A percentile compares a stretch with the other conserved stretches of the same genome.
These are phyloP conservation scores for Tylopilus rubrobrunneus DNA, from an alignment of 768 basidiomycete genomes.

Conservation along the genomic window DNA sequence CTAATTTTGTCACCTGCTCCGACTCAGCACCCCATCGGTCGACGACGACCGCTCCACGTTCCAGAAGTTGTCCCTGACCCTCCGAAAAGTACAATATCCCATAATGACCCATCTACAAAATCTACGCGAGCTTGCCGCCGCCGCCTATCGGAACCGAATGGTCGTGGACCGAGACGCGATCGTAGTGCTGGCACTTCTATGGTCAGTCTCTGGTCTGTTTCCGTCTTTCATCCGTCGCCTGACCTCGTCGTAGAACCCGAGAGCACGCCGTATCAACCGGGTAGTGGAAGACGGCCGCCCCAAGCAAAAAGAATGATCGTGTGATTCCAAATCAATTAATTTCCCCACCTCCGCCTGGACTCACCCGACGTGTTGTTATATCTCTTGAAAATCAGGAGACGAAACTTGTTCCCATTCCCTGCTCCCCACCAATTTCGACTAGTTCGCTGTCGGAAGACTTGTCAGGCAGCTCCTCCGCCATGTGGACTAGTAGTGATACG, in stretches of 20 bases:
- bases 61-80: slow-evolving; percentile 2
- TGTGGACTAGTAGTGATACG: slow-evolving; percentile 13
- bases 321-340: neutral
- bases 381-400: neutral
- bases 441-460: slow-evolving; percentile 19
- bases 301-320: slow-evolving; percentile 6
- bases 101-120: neutral
- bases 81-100: neutral
- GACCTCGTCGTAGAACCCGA: slow-evolving; percentile 4
- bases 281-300: neutral
- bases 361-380: slow-evolving; percentile 6
- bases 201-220: slow-evolving; percentile 2
- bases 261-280: neutral
- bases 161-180: neutral
- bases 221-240: neutral
- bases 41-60: neutral
- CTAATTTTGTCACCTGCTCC: slow-evolving; percentile 6
- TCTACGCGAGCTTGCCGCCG: slow-evolving; percentile 1
- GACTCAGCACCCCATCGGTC: neutral
- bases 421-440: slow-evolving; percentile 8
- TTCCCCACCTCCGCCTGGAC: slow-evolving; percentile 7
- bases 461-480: slow-evolving; percentile 10
- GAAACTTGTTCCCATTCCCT: slow-evolving; percentile 7
- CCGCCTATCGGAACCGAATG: slow-evolving; percentile 4
- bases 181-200: neutral